These are phyloP conservation scores for Fusarium buxicola DNA, from an alignment of 2,329 filamentous ascomycete species.

Conservation along the genomic window DNA sequence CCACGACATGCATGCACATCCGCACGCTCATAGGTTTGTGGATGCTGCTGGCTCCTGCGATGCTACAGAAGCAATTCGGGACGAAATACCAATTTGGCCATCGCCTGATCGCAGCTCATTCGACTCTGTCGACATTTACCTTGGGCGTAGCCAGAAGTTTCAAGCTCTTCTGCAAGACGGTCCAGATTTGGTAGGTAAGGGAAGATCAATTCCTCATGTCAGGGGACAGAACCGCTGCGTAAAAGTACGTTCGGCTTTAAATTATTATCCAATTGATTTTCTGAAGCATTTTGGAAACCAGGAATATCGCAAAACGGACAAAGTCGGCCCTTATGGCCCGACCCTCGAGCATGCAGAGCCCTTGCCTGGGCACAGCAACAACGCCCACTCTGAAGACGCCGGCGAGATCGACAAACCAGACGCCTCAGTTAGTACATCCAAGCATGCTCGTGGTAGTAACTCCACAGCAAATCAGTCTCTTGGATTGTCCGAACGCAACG, in stretches of 20 bases:
- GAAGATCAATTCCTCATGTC: slow-evolving; percentile 25
- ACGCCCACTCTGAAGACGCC: neutral
- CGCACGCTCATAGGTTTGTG: neutral
- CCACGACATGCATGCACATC: neutral
- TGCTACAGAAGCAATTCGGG: neutral
- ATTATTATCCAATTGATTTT: slow-evolving; percentile 25
- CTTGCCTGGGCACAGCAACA: neutral
- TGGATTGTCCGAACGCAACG: neutral
- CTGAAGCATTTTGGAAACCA: neutral
- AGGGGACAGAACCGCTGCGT: slow-evolving; percentile 39
- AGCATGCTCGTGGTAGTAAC: neutral
- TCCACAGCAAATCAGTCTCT: neutral
- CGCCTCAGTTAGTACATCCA: neutral
- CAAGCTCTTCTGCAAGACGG: slow-evolving; percentile 26
- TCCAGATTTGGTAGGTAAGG: slow-evolving; percentile 17
- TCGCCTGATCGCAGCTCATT: neutral
- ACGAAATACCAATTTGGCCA: neutral
- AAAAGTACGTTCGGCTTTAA: slow-evolving; percentile 45
- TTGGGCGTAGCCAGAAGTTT: slow-evolving; percentile 35
- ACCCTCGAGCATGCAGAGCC: neutral
- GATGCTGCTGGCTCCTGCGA: neutral
- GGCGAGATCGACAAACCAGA: neutral
- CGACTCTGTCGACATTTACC: slow-evolving; percentile 13
- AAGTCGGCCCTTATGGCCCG: slow-evolving; percentile 33
- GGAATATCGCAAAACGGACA: slow-evolving; percentile 11